Evolutionary conservation across 192 early-diverging fungal species (phyloP).

Genomic region (Coemansia sp.): DNA sequence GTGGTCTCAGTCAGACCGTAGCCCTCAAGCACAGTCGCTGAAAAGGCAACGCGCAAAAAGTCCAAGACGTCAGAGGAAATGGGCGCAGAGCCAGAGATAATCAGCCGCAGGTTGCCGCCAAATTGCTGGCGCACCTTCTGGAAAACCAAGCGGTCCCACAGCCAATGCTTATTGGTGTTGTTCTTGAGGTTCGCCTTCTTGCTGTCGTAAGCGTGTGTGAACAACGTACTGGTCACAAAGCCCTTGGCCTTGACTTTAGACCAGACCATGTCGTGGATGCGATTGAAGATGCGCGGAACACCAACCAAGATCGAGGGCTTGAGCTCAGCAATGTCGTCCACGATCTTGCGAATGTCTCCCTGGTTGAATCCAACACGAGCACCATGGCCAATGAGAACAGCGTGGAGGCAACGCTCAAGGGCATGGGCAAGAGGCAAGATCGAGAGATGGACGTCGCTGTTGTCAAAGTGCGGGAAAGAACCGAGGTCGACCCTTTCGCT

Average conservation of each 20-base stretch:
- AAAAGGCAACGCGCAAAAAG: constrained; percentile 77
- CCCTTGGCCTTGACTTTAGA: constrained; percentile 82
- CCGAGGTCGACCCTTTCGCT: constrained; percentile 23
- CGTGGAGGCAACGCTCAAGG: constrained; percentile 78
- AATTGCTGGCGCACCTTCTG: constrained; percentile 78
- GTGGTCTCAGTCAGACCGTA: constrained; percentile 83
- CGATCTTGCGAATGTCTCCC: constrained; percentile 62
- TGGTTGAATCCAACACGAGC: constrained; percentile 58
- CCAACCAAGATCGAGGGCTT: constrained; percentile 73
- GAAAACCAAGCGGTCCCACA: constrained; percentile 81
- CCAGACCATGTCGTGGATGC: constrained; percentile 87
- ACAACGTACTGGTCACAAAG: constrained; percentile 68
- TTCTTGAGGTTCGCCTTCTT: constrained; percentile 66
- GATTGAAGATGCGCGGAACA: constrained; percentile 84
- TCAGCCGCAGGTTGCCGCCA: constrained; percentile 81
- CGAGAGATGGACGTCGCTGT: constrained; percentile 64
- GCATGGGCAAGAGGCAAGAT: constrained; percentile 89
- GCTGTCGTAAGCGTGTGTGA: constrained; percentile 68
- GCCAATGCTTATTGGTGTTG: constrained; percentile 38
- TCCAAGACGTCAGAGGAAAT: constrained; percentile 82
- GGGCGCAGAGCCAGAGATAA: constrained; percentile 86
- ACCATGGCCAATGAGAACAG: constrained; percentile 60
- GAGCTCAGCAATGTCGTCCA: constrained; percentile 74
- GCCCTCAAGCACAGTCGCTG: constrained; percentile 72
- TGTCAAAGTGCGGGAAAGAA: constrained; percentile 34